Evolutionary conservation across 1,139 yeast genomes (phyloP), one percentile per base, ranked within the genome.

Genomic region (Pneumocystis jirovecii): DNA sequence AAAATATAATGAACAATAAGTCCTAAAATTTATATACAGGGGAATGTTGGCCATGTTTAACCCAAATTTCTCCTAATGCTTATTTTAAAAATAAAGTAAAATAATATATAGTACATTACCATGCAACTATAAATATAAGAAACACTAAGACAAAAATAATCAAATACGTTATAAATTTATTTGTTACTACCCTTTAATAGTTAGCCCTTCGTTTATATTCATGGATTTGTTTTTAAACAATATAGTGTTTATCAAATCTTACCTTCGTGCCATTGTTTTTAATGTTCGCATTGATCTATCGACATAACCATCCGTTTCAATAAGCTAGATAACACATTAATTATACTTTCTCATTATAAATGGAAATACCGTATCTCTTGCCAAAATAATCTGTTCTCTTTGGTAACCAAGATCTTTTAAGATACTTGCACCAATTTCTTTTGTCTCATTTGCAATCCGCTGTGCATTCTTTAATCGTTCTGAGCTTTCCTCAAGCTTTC

Each of bases 261-360:
- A 73, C 74, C 77, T 70, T 75, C 97, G 82, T 40, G 96, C 87
- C 98, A 95, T 95, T 31, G 89, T 82, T 72, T 89, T 85, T 72
- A 95, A 79, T 0, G 98, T 95, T 67, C 87, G 83, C 67, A 95
- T 83, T 65, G 95, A 86, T 73, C 87, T 85, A 75, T 93, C 98
- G 65, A 95, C 96, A 72, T 91, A 90, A 0, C 87, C 84, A 73
- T 95, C 97, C 0, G 98, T 97, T 69, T 90, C 95, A 76, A 83
- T 82, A 64, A 95, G 79, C 63, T 50, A 25, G 21, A 50, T 64
- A 29, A 19, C 17, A 64, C 3, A n/a, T 61, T 40, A 0, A 96
- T 89, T 71, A 85, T 85, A 4, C 7, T n/a, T 56, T 61, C 12
- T 12, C 10, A 10, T 61, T 35, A 10, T 37, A 57, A 8, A 40